Base-by-base conservation (phyloP, 805 yeast species). In the Isabelozyma rhagii region DNA sequence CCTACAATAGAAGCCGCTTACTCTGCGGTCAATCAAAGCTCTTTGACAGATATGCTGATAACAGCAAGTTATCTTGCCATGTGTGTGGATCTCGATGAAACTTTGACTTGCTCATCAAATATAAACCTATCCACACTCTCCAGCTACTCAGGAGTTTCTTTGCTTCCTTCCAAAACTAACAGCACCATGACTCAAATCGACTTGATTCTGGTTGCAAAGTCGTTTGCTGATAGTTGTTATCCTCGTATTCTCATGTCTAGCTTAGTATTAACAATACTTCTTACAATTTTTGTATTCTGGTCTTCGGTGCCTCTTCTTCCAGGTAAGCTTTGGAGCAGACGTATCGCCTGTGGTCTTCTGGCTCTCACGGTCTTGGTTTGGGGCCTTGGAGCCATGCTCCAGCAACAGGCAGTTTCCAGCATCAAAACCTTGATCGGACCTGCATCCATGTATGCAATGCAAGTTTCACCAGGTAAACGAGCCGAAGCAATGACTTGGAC, bases 321-420 rank as follows among this genome's bases (percentile, higher is more conserved):
- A 4, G 66, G 71, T 13, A 67, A 64, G 39, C 18, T 28, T 2
- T 14, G 61, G 45, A 42, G 71, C 60, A 18, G 64, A 56, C 50
- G 66, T 55, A 47, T 56, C 58, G 27, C 60, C 57, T 46, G 59
- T 70, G 51, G 55, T 57, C 5, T 78, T 27, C 64, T 78, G 15
- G 62, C 72, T 0, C 51, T 68, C 0, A 55, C 72, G 43, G 68
- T 74, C 5, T 59, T 83, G 3, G 41, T 83, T 2, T 83, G 87
- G 86, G 88, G 87, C 0, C 64, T 83, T 28, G 87, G 87, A 2
- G 72, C 87, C 0, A 82, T 84, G 79, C 77, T 87, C 71, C 77
- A 77, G 45, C 83, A 81, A 56, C 81, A 83, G 46, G 85, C 86
- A 0, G 72, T 75, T 0, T 68, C 68, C 39, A 67, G 84, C 2